These are phyloP conservation scores for Fraxinus platypoda DNA, from an alignment of 305 asterid genomes.

Conservation along the genomic window DNA sequence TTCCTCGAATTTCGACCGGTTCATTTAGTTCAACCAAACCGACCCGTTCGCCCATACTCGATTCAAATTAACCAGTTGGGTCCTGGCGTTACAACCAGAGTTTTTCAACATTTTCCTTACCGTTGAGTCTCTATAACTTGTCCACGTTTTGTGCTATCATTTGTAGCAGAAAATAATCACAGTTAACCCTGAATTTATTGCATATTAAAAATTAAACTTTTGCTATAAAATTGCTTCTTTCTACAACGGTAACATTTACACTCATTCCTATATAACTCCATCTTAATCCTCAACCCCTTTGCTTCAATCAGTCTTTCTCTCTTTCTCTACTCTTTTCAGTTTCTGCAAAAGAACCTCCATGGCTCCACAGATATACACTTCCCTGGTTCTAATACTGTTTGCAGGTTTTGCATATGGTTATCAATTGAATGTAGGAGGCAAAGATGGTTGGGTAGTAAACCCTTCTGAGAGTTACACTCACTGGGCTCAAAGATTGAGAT, in stretches of 20 bases:
- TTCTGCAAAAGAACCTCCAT: not conserved
- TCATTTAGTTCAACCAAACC: not conserved
- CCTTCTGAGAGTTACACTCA: slow-evolving; percentile 47
- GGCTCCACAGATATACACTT: not conserved
- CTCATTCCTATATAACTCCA: slow-evolving; percentile 25
- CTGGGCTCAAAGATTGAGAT: slow-evolving; percentile 61
- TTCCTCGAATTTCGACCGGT: not conserved
- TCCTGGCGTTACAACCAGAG: not conserved
- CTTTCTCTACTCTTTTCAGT: not conserved
- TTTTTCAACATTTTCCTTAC: slow-evolving; percentile 8
- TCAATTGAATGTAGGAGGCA: slow-evolving; percentile 51
- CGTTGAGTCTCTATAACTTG: slow-evolving; percentile 17
- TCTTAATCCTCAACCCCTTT: not conserved
- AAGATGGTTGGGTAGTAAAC: slow-evolving; percentile 50
- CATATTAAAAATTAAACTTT: slow-evolving; percentile 5
- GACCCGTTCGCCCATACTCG: not conserved
- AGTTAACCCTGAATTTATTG: slow-evolving; percentile 18
- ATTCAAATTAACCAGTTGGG: not conserved
- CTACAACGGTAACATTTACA: slow-evolving; percentile 33
- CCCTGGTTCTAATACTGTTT: slow-evolving; percentile 16
- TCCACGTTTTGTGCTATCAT: slow-evolving; percentile 22
- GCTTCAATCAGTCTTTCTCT: not conserved
- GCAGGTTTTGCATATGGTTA: slow-evolving; percentile 22
- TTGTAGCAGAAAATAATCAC: slow-evolving; percentile 5
- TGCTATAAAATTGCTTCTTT: slow-evolving; percentile 8